Base-by-base conservation (phyloP, 2,329 filamentous ascomycete genomes). In the Fonsecaea multimorphosa region DNA sequence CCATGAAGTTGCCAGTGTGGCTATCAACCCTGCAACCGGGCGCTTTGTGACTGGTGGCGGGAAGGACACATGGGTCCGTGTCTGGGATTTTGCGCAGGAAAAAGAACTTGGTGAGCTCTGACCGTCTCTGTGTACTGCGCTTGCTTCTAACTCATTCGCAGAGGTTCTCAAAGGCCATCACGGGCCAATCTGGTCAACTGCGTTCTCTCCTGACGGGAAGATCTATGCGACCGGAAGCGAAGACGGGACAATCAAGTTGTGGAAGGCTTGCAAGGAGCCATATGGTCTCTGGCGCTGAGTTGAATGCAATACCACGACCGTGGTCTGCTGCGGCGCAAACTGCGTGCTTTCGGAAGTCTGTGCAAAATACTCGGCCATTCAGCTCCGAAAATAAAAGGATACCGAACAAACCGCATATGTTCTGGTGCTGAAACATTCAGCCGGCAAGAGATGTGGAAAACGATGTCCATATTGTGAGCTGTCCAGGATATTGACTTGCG, bases 81-180 rank as follows among this genome's bases (percentile, higher is more conserved):
- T 98, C 5, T 96, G 96, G 81, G 88, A 93, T 74, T 94, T 93
- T 79, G 92, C 97, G 65, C 89, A 89, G 57, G 90, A 90, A 72
- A 85, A 86, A 70, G 93, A 97, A 77, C 81, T 97, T 51, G 88
- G 88, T 90, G 80, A 66, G 84, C 79, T 19, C 54, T 29, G 52
- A 56, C 58, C 2, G 44, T 49, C 58, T 63, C 53, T 16, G 38
- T 12, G 24, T 3, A 61, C 51, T 14, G 29, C 27, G 52, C 46
- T 60, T 65, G 54, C 65, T 64, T 27, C 70, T 78, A 57, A 74
- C 65, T 68, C 52, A 62, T 34, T 55, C 24, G 7, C 68, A 90
- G 95, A 98, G 76, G 90, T 94, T 12, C 92, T 96, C 81, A 97
- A 97, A 79, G 95, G 95, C 27, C 95, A 99, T 73, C 95, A 99